Percentiles rank a stretch among this genome's conserved stretches.
Evolutionary conservation across 176 grass and related monocot species (phyloP).

Genomic region (Oryza officinalis): DNA sequence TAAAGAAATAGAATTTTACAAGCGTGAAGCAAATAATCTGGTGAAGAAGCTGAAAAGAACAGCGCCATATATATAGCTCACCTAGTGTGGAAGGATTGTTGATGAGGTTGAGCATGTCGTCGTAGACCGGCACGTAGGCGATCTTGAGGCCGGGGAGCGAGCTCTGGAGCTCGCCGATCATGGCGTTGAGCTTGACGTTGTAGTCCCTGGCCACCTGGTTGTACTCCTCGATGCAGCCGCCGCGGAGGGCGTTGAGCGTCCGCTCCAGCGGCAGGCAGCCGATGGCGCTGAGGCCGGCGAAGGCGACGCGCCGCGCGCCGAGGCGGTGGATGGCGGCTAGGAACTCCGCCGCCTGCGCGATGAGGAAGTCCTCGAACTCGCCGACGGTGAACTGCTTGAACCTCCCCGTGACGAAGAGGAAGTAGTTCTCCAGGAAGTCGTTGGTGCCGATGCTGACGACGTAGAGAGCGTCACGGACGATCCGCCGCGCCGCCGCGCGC

Average conservation of each 20-base stretch:
- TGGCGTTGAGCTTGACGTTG: slow-evolving; percentile 64
- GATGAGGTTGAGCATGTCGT: slow-evolving; percentile 56
- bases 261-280: slow-evolving; percentile 83
- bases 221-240: slow-evolving; percentile 68
- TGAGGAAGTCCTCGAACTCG: slow-evolving; percentile 65
- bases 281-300: slow-evolving; percentile 69
- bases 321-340: slow-evolving; percentile 56
- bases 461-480: slow-evolving; percentile 66
- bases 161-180: slow-evolving; percentile 40
- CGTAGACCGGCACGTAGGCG: slow-evolving; percentile 51
- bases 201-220: slow-evolving; percentile 69
- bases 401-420: slow-evolving; percentile 51
- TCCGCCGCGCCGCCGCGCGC: slow-evolving; percentile 17
- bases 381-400: slow-evolving; percentile 55
- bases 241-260: slow-evolving; percentile 40
- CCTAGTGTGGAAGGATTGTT: slow-evolving; percentile 51
- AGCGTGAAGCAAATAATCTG: too few relatives aligned
- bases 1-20: too few relatives aligned
- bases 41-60: too few relatives aligned
- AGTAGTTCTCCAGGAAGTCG: slow-evolving; percentile 96
- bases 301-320: slow-evolving; percentile 64
- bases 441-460: slow-evolving; percentile 88
- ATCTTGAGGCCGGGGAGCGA: slow-evolving; percentile 35
- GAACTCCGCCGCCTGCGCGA: slow-evolving; percentile 59
- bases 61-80: slow-evolving; percentile 10